Evolutionary conservation across 2,329 filamentous ascomycete species (phyloP), one percentile per base, ranked within the genome.

Genomic region (Alternaria tenuissima): DNA sequence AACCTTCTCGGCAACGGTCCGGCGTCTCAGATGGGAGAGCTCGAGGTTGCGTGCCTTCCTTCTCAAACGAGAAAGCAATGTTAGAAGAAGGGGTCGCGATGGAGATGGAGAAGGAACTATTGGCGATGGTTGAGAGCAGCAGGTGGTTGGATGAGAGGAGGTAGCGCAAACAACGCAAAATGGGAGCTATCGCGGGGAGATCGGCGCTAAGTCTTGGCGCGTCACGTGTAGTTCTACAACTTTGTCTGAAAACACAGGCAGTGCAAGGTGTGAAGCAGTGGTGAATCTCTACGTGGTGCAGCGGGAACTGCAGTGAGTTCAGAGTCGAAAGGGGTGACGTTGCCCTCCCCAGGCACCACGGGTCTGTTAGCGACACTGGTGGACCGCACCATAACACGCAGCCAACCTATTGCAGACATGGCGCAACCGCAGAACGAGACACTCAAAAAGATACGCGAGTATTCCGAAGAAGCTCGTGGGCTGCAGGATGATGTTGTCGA

Each of bases 401-500:
- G 46, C 55, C 54, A 12, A 32, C 30, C 22, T 32, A 3, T 39
- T 24, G 38, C 30, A 55, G 53, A 48, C 11, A 77, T 78, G 71
- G 70, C 68, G 26, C 65, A 71, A 57, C 38, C 60, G 36, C 58
- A 66, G 7, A 34, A 43, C 14, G 63, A 66, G 7, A 36, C 53
- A 1, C 39, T 77, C 32, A 39, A 64, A 7, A 73, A 64, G 20
- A 79, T 79, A 55, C 75, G 70, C 7, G 53, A 70, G 24, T 76
- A 78, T 65, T 63, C 64, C 12, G 56, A 64, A 11, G 64, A 69
- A 22, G 52, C 65, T 7, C 65, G 65, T 38, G 59, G 63, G 20
- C 59, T 70, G n/a, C 69, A 72, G 12, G 69, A 75, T 28, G 63
- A 68, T 30, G 55, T 61, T n/a, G 78, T 78, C 81, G 70, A 79